phyloP scores from a whole-genome alignment of 2,329 filamentous ascomycete genomes.

The Rosellinia necatrix region DNA sequence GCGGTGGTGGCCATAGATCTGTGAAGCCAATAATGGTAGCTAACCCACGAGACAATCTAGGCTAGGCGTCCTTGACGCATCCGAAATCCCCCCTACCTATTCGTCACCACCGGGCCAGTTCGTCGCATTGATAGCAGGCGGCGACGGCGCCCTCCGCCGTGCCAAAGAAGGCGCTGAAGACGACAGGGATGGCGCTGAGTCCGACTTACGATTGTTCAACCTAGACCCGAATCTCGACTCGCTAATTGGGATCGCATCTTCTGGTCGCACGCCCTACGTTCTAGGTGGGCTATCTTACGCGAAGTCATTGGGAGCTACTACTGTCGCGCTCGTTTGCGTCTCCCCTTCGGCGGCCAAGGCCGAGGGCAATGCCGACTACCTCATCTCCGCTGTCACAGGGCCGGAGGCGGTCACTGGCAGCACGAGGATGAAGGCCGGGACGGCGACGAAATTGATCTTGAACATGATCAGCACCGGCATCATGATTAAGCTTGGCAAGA shows the following conservation, averaged over 20 bases:
- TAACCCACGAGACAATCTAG: slow-evolving; percentile 1
- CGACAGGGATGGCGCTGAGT: slow-evolving; percentile 1
- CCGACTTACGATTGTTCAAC: slow-evolving; percentile 7
- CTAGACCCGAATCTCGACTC: slow-evolving; percentile 19
- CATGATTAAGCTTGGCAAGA: slow-evolving; percentile 24
- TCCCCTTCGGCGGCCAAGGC: slow-evolving; percentile 8
- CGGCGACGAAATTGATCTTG: slow-evolving; percentile 19
- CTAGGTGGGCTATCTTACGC: slow-evolving; percentile 18
- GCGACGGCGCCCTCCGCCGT: slow-evolving; percentile 20
- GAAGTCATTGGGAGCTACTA: slow-evolving; percentile 13
- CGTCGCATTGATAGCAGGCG: slow-evolving; percentile 19
- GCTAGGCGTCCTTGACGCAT: slow-evolving; percentile 23
- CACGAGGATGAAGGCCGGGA: slow-evolving; percentile 25
- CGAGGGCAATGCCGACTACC: slow-evolving; percentile 21
- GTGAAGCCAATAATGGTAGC: not conserved
- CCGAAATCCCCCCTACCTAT: slow-evolving; percentile 24
- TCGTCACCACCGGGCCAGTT: slow-evolving; percentile 15
- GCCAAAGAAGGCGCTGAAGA: slow-evolving; percentile 24
- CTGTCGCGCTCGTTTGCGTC: slow-evolving; percentile 21
- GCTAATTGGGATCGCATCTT: slow-evolving; percentile 20
- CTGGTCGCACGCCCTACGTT: slow-evolving; percentile 22
- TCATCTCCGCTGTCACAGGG: slow-evolving; percentile 16
- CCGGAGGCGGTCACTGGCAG: slow-evolving; percentile 22
- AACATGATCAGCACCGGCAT: slow-evolving; percentile 25
- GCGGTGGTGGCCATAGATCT: too few relatives aligned